These are phyloP conservation scores for Pichia cephalocereana DNA, from an alignment of 805 yeast genomes.

Conservation along the genomic window DNA sequence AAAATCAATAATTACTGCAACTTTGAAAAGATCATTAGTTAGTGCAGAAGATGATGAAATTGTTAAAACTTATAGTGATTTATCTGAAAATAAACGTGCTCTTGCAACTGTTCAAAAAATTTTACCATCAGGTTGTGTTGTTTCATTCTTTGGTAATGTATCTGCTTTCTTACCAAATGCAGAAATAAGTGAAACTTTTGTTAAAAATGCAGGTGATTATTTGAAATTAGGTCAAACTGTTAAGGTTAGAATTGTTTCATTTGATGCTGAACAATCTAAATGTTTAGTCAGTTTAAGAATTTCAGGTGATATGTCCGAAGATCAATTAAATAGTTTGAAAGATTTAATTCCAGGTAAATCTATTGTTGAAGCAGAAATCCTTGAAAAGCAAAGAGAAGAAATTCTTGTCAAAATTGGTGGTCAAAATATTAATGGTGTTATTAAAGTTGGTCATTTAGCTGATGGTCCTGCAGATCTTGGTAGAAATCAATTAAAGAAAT, in stretches of 20 bases:
- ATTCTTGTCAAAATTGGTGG: slow-evolving; percentile 53
- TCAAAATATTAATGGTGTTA: slow-evolving; percentile 54
- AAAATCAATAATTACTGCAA: slow-evolving; percentile 44
- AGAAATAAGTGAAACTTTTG: slow-evolving; percentile 86
- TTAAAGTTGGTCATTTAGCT: slow-evolving; percentile 64
- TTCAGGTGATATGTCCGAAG: slow-evolving; percentile 40
- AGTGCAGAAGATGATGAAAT: slow-evolving; percentile 50
- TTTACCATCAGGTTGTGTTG: slow-evolving; percentile 68
- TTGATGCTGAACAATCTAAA: slow-evolving; percentile 44
- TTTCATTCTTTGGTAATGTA: slow-evolving; percentile 72
- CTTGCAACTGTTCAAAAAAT: slow-evolving; percentile 68
- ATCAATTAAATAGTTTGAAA: slow-evolving; percentile 37
- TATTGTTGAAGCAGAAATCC: slow-evolving; percentile 48
- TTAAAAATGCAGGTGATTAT: slow-evolving; percentile 66
- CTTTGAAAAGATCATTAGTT: slow-evolving; percentile 80
- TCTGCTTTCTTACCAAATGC: slow-evolving; percentile 76
- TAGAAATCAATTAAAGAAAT: slow-evolving; percentile 53
- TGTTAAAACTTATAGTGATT: slow-evolving; percentile 31
- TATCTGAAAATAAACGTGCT: slow-evolving; percentile 40
- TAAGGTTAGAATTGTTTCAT: slow-evolving; percentile 51
- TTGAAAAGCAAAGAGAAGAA: slow-evolving; percentile 70
- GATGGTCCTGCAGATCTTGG: slow-evolving; percentile 71
- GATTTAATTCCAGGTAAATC: slow-evolving; percentile 53
- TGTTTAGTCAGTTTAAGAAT: slow-evolving; percentile 69
- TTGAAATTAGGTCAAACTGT: slow-evolving; percentile 81